Base-by-base conservation (phyloP, 2,329 filamentous ascomycete species). In the Coleophoma cylindrospora region DNA sequence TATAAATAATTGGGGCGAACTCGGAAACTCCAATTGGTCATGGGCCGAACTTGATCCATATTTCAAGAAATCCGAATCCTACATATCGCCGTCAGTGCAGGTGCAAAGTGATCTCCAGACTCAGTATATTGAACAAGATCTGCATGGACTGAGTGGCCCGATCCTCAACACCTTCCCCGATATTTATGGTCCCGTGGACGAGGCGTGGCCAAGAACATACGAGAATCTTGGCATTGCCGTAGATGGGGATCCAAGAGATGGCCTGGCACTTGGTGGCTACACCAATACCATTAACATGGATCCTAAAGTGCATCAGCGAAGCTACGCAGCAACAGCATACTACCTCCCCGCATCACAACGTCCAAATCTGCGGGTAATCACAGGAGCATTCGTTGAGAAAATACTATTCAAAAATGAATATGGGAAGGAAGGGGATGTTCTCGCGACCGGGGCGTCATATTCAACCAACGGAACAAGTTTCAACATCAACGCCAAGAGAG, bases 381-480 rank as follows among this genome's bases (percentile, higher is more conserved):
- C 89, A 64, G 84, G 94, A 63, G 86, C 89, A 14, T 91, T 88
- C 82, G 89, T 94, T 53, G 87, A 81, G 65, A 87, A 84, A 67
- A 71, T 95, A 64, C 85, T 91, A 59, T 12, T 56, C 17, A 50
- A 51, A 7, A 13, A 21, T 34, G 22, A 12, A 3, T n/a, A 34
- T 13, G 21, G 32, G 13, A 14, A 38, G 15, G 4, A 7, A 14
- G 36, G 7, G 5, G 11, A 38, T 17, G n/a, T 40, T 10, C 34
- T 11, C 14, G 48, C 48, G 38, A 53, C 34, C 15, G 43, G 48
- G 13, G 46, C 47, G 0, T 45, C 52, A 9, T 51, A 38, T 17
- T 38, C 15, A 7, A 13, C 12, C 36, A 17, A 14, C 11, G 15
- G 15, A 14, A 38, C 15, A 17, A 38, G 14, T 7, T 14, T 17